Evolutionary conservation across 306 rosid species (phyloP).

Genomic region (Leucaena leucocephala): DNA sequence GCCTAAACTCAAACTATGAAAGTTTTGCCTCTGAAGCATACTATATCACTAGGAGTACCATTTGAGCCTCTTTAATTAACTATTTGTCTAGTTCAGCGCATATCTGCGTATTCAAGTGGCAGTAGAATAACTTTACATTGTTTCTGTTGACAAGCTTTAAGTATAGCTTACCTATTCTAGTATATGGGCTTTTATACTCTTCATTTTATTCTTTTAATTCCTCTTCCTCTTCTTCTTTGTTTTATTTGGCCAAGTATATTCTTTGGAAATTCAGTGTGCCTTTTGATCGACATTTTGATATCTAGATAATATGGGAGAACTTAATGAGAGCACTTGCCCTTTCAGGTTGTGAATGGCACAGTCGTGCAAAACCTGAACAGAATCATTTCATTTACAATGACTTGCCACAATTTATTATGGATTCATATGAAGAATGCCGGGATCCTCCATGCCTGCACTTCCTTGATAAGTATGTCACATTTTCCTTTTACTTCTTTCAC

Average conservation of each 20-base stretch:
- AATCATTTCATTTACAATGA: conserved; percentile 88
- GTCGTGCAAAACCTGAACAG: conserved; percentile 59
- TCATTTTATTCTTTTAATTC: not conserved
- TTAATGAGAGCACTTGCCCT: conserved; percentile 51
- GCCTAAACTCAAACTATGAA: not conserved
- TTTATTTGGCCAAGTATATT: not conserved
- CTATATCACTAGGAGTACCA: not conserved
- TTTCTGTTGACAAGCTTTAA: not conserved
- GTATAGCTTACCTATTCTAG: not conserved
- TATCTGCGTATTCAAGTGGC: conserved; percentile 1
- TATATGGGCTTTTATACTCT: conserved; percentile 10
- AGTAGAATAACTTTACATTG: not conserved
- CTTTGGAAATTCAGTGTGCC: conserved; percentile 8
- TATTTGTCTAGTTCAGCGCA: not conserved
- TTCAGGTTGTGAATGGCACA: conserved; percentile 99
- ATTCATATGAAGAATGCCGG: conserved; percentile 88
- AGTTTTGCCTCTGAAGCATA: not conserved
- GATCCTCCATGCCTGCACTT: conserved; percentile 81
- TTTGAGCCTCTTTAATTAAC: not conserved
- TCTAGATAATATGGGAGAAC: conserved; percentile 20
- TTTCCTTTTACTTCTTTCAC: conserved; percentile 33
- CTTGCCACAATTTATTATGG: conserved; percentile 94
- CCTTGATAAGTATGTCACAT: conserved; percentile 78
- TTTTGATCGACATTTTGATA: conserved; percentile 27
- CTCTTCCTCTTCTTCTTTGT: not conserved